Percentiles rank a stretch among this genome's conserved stretches.
Conservation (phyloP, 495 filamentous ascomycete species). For the Rostrohypoxylon terebratum region DNA sequence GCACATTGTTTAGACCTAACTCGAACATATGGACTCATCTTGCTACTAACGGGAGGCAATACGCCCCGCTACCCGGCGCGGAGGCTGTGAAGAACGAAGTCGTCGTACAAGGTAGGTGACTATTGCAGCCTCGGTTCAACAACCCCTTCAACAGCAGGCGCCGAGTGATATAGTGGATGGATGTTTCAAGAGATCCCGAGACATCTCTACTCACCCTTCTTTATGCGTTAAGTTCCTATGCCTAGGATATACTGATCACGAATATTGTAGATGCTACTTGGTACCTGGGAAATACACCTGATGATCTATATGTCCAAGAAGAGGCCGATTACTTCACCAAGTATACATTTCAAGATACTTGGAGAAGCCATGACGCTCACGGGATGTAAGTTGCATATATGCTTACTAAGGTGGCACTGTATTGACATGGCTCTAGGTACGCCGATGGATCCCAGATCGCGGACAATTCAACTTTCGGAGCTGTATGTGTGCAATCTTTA, state of each 20-base stretch:
- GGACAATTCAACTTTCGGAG: slow-evolving; percentile 62
- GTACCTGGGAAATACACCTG: slow-evolving; percentile 65
- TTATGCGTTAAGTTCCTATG: slow-evolving; percentile 11
- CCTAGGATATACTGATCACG: slow-evolving; percentile 31
- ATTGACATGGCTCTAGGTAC: slow-evolving; percentile 47
- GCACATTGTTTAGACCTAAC: slow-evolving; percentile 67
- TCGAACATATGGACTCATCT: slow-evolving; percentile 68
- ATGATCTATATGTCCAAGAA: slow-evolving; percentile 63
- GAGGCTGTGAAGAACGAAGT: slow-evolving; percentile 56
- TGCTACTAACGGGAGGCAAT: slow-evolving; percentile 61
- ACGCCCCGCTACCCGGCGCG: slow-evolving; percentile 62
- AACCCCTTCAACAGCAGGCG: slow-evolving; percentile 17
- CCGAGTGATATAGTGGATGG: slow-evolving; percentile 13
- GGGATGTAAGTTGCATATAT: slow-evolving; percentile 54
- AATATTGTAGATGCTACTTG: slow-evolving; percentile 64
- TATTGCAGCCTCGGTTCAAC: slow-evolving; percentile 25
- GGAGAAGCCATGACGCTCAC: slow-evolving; percentile 65
- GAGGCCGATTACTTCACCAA: slow-evolving; percentile 71
- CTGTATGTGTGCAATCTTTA: slow-evolving; percentile 38
- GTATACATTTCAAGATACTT: slow-evolving; percentile 66
- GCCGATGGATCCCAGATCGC: slow-evolving; percentile 63
- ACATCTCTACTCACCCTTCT: slow-evolving; percentile 12
- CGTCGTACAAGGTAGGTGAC: slow-evolving; percentile 55
- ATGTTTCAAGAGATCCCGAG: slow-evolving; percentile 33
- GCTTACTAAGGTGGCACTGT: not conserved